Conservation (phyloP, 441 rosid species). For the Rhodomyrtus psidioides region DNA sequence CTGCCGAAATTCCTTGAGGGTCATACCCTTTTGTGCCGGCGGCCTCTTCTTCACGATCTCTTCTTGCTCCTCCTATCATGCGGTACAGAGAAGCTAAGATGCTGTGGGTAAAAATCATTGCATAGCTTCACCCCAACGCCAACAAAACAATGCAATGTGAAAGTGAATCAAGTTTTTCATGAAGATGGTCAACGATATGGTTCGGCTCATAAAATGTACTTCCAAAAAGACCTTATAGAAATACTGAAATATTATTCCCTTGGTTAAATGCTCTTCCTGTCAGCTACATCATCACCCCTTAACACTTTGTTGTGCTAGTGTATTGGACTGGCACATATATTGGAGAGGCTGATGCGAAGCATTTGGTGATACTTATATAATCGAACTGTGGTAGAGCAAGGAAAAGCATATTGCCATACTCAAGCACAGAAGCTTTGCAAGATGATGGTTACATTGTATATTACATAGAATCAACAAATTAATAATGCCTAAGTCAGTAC, state of each 20-base stretch:
- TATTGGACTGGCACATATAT: neutral
- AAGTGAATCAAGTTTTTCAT: neutral
- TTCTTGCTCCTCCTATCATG: slow-evolving; percentile 60
- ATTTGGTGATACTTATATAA: neutral
- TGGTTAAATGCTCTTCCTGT: neutral
- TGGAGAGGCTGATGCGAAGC: neutral
- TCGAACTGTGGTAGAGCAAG: neutral
- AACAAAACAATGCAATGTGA: neutral
- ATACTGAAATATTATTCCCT: neutral
- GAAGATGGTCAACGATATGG: neutral
- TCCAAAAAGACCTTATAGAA: neutral
- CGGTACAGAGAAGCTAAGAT: neutral
- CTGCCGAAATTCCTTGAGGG: slow-evolving; percentile 60
- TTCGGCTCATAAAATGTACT: neutral
- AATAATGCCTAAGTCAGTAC: slow-evolving; percentile 11
- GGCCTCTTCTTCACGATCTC: slow-evolving; percentile 36
- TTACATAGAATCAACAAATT: neutral
- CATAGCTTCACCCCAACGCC: neutral
- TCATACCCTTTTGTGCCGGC: slow-evolving; percentile 38
- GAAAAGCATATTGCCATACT: neutral
- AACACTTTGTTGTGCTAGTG: neutral
- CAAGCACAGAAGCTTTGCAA: neutral
- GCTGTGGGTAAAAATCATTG: neutral
- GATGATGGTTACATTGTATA: neutral
- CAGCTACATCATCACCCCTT: neutral